Evolutionary conservation across 2,329 filamentous ascomycete species (phyloP), one percentile per base, ranked within the genome.

Genomic region (Graphiopsis chlorocephala): DNA sequence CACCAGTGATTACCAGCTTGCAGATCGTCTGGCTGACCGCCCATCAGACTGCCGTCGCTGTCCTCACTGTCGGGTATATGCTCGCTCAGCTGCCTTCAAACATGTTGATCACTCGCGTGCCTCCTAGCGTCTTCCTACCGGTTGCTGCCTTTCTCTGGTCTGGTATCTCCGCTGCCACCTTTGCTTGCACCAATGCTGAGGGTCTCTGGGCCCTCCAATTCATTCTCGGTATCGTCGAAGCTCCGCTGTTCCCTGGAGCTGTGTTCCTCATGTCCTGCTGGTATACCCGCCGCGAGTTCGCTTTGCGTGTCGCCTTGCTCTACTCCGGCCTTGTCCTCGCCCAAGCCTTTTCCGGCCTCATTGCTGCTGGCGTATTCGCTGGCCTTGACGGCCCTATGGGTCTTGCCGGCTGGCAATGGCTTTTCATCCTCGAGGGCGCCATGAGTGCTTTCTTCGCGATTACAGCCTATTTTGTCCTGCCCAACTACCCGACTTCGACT

Each of bases 371-470:
- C 12, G 52, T 63, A 15, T 63, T 63, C 33, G 33, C 25, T 15
- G 61, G 64, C 15, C 42, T 70, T 14, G 62, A 68, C 17, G 58
- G 63, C 6, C 78, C 73, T 0, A 73, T 76, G n/a, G 61, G 61
- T n/a, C 48, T 63, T 8, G 61, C 61, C 26, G 61, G 61, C 33
- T 63, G 61, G 61, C 61, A 63, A n/a, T 63, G 61, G 61, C 61
- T 63, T 20, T 63, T 63, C 48, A 63, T 63, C 12, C 48, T 63
- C 10, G 50, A 63, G 28, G 61, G 61, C 12, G 61, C 50, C 26
- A 56, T 63, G 50, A 91, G 89, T 1, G 78, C 91, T 29, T 79
- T 79, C 12, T 81, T 91, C 33, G 88, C 89, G 14, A 72, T 86
- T 6, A 70, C 74, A 0, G 81, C 86, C 2, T 83, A 82, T 72